Evolutionary conservation across 192 early-diverging fungal species (phyloP), one percentile per base, ranked within the genome.

Genomic region (Radiomyces spectabilis): DNA sequence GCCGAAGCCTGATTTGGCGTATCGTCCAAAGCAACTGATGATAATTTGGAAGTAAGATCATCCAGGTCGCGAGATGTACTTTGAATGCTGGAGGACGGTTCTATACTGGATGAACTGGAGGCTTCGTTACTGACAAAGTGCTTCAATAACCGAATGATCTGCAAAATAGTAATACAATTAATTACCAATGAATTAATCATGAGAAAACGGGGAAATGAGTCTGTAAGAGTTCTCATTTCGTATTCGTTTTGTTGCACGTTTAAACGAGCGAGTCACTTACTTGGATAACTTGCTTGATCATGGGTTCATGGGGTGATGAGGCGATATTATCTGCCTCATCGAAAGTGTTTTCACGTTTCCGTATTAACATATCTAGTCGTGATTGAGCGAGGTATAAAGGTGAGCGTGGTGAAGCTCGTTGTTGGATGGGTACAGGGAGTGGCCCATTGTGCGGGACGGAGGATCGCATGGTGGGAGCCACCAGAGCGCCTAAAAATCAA

Each of bases 301-400:
- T 49, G 4, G 35, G 30, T 29, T 53, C 40, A 13, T 21, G 35
- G 27, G 5, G 33, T n/a, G 24, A 25, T 29, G 54, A 8, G 27
- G 15, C 29, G 13, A 18, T 33, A 43, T 55, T 53, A 34, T 57
- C 32, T 15, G 40, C n/a, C n/a, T n/a, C n/a, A n/a, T n/a, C n/a
- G n/a, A n/a, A n/a, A n/a, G n/a, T n/a, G n/a, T n/a, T n/a, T n/a
- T n/a, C n/a, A n/a, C 19, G 41, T 48, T 41, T 53, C 8, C 51
- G 38, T 12, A 57, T 55, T 13, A 68, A 25, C 24, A 68, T 19
- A 51, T 68, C 55, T 16, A 68, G 39, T 18, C 66, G 26, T 34
- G 59, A 61, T 24, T 57, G 48, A 1, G 66, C 66, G 3, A 68
- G 40, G 29, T 68, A 37, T n/a, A 68, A 41, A n/a, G 66, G 66